A percentile compares a stretch with the other conserved stretches of the same genome.
Evolutionary conservation across 169 alveolate species (phyloP).

Genomic region (Plasmodium gonderi): DNA sequence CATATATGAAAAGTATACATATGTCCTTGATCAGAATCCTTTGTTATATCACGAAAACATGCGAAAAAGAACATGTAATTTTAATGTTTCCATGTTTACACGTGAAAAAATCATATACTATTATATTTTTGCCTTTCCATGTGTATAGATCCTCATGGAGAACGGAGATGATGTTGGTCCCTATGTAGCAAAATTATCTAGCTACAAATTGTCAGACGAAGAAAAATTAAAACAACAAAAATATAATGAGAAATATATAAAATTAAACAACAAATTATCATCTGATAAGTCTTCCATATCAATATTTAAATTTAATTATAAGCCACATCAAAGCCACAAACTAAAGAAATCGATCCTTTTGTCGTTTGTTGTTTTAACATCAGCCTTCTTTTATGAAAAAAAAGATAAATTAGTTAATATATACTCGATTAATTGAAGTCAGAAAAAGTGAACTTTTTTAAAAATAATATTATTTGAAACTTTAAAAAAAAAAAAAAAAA

Average conservation of each 20-base stretch:
- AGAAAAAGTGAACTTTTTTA: not conserved
- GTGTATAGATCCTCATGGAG: slow-evolving; percentile 79
- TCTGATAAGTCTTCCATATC: not conserved
- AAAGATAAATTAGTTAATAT: slow-evolving; percentile 12
- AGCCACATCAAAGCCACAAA: slow-evolving; percentile 1
- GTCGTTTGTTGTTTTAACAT: slow-evolving; percentile 29
- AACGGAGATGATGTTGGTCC: slow-evolving; percentile 87
- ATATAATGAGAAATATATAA: slow-evolving; percentile 65
- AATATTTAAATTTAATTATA: slow-evolving; percentile 2
- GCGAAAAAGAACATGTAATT: too few species aligned
- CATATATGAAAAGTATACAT: not conserved
- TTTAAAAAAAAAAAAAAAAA: not conserved
- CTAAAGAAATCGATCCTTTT: slow-evolving; percentile 19
- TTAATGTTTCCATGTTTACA: too few species aligned
- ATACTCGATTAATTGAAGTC: not conserved
- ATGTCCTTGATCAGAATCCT: not conserved
- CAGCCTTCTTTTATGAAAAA: slow-evolving; percentile 31
- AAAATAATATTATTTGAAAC: not conserved
- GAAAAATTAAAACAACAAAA: slow-evolving; percentile 43
- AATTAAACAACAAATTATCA: slow-evolving; percentile 33
- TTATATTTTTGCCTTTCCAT: not conserved
- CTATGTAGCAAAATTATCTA: slow-evolving; percentile 76
- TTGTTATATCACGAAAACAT: not conserved
- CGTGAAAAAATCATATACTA: too few species aligned
- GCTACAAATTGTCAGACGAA: slow-evolving; percentile 61